phyloP scores from a whole-genome alignment of 2,329 filamentous ascomycete genomes.

The Fusarium lateritium region DNA sequence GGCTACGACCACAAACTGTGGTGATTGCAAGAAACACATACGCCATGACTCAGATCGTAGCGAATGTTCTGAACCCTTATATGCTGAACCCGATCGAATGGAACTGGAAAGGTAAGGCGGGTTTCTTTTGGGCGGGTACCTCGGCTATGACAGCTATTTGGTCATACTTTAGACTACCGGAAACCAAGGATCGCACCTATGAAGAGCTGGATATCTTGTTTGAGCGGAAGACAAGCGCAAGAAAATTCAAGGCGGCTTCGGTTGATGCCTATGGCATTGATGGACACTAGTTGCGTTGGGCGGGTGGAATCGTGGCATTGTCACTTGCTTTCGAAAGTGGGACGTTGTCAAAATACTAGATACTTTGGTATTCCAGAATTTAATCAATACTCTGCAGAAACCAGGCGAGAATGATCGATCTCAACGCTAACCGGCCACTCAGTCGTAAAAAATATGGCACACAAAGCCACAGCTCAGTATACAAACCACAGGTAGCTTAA shows the following conservation, averaged over 20 bases:
- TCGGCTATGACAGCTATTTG: conserved; percentile 47
- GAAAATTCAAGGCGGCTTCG: conserved; percentile 52
- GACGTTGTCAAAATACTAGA: too few relatives aligned
- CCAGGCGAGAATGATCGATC: too few relatives aligned
- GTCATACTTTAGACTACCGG: conserved; percentile 54
- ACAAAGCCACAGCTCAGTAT: too few relatives aligned
- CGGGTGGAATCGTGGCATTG: too few relatives aligned
- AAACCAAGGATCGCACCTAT: conserved; percentile 52
- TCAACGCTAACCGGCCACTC: too few relatives aligned
- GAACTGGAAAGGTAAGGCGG: conserved; percentile 54
- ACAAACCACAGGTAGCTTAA: too few relatives aligned
- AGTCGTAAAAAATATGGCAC: too few relatives aligned
- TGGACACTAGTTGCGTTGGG: too few relatives aligned
- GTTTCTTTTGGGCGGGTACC: conserved; percentile 51
- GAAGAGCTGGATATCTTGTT: conserved; percentile 55
- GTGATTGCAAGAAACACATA: conserved; percentile 55
- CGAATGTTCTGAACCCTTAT: conserved; percentile 51
- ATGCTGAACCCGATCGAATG: conserved; percentile 53
- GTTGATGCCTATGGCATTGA: too few relatives aligned
- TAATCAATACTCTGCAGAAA: too few relatives aligned
- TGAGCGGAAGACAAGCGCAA: conserved; percentile 49
- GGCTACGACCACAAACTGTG: conserved; percentile 60
- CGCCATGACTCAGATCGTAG: conserved; percentile 46
- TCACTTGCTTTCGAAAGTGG: too few relatives aligned
- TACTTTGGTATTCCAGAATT: too few relatives aligned